A percentile compares a stretch with the other conserved stretches of the same genome.
Evolutionary conservation across 139 green algal species (phyloP).

Genomic region (Trebouxia sp.): DNA sequence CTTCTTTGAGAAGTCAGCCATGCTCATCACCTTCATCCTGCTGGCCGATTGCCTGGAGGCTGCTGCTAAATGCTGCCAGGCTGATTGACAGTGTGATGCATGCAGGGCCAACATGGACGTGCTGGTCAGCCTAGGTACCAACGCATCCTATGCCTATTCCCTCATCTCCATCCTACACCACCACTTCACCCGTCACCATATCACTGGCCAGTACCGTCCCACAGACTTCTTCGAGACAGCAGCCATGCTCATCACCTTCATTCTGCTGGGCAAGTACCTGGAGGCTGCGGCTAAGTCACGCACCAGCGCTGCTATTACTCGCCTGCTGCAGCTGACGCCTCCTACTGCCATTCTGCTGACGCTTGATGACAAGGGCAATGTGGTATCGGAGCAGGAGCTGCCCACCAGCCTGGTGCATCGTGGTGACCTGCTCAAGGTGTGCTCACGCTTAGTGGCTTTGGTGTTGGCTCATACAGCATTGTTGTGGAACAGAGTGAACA

Average conservation of each 20-base stretch:
- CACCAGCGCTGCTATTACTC: slow-evolving; percentile 83
- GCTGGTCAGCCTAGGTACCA: slow-evolving; percentile 93
- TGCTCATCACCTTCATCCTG: slow-evolving; percentile 97
- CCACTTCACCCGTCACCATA: slow-evolving; percentile 52
- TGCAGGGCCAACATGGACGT: slow-evolving; percentile 98
- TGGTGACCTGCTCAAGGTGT: slow-evolving; percentile 87
- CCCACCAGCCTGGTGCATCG: slow-evolving; percentile 80
- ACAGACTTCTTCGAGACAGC: slow-evolving; percentile 98
- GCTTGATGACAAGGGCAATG: slow-evolving; percentile 43
- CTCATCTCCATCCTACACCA: slow-evolving; percentile 83
- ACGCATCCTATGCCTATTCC: slow-evolving; percentile 91
- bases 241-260: slow-evolving; percentile 97
- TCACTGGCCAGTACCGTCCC: slow-evolving; percentile 34
- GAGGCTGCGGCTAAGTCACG: slow-evolving; percentile 68
- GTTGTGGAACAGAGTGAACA: too few relatives aligned
- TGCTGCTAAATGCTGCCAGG: slow-evolving; percentile 72
- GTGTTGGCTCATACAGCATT: neutral
- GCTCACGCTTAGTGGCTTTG: neutral
- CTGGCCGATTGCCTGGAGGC: slow-evolving; percentile 85
- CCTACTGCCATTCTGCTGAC: slow-evolving; percentile 75
- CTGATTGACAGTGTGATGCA: too few relatives aligned
- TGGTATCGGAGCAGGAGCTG: slow-evolving; percentile 69
- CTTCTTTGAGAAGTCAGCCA: slow-evolving; percentile 97
- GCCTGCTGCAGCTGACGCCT: slow-evolving; percentile 80
- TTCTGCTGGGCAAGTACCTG: slow-evolving; percentile 90